Evolutionary conservation across 352 stramenopile species (phyloP).

Genomic region (Globisporangium splendens): DNA sequence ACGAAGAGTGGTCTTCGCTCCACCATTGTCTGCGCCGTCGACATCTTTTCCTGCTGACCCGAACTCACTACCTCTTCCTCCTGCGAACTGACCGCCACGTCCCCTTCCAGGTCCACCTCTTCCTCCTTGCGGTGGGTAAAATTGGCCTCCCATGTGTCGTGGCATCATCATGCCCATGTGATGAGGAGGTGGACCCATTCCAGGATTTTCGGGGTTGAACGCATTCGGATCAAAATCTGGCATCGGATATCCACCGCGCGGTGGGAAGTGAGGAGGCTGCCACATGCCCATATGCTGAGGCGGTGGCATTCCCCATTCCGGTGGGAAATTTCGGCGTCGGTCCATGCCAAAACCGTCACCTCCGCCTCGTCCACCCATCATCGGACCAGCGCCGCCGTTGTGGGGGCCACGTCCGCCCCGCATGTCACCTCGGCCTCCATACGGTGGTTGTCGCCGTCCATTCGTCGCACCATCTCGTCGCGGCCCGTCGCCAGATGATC

Average conservation of each 20-base stretch:
- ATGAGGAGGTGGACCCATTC: conserved; percentile 52
- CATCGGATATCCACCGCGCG: conserved; percentile 40
- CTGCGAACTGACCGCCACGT: conserved; percentile 6
- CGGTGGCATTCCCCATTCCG: conserved; percentile 65
- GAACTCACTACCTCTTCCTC: conserved; percentile 13
- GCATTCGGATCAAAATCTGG: conserved; percentile 63
- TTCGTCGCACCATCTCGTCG: conserved; percentile 18
- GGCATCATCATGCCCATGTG: conserved; percentile 66
- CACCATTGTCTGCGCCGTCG: conserved; percentile 4
- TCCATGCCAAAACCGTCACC: conserved; percentile 39
- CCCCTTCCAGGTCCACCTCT: conserved; percentile 37
- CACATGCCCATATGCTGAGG: conserved; percentile 61
- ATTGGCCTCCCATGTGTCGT: conserved; percentile 50
- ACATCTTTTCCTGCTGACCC: conserved; percentile 27
- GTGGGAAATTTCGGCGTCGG: conserved; percentile 54
- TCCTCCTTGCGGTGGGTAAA: conserved; percentile 33
- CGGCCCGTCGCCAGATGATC: conserved; percentile 10
- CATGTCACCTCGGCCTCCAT: conserved; percentile 22
- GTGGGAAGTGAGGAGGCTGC: conserved; percentile 45
- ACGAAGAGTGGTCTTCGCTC: conserved; percentile 71
- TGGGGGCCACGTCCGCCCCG: conserved; percentile 18
- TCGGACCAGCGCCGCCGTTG: conserved; percentile 7
- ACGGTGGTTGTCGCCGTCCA: conserved; percentile 19
- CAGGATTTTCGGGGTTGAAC: conserved; percentile 63
- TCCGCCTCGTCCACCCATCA: conserved; percentile 11